Base-by-base conservation (phyloP, 2,329 filamentous ascomycete genomes). In the Elsinoe ampelina region DNA sequence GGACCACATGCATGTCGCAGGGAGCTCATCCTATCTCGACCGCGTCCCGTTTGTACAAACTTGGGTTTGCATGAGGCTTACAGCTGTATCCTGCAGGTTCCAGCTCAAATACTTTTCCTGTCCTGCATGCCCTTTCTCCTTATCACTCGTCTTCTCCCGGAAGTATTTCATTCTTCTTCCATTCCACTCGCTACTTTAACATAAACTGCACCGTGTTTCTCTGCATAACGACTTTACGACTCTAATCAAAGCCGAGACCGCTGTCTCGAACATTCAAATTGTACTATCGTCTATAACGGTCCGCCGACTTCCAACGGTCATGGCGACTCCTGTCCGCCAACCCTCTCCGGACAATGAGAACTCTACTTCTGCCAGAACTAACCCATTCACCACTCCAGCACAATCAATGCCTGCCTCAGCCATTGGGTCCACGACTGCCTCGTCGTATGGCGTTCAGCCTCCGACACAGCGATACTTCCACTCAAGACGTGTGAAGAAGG, bases 401-500 rank as follows among this genome's bases (percentile, higher is more conserved):
- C 67, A 63, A 55, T 76, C 74, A 6, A 68, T 71, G 65, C 73
- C 74, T 17, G 68, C 65, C 10, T 77, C 74, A 1, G 69, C 68
- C 6, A 70, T 69, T 43, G 72, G 68, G 10, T 75, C 72, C 8
- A 70, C 72, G 5, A 72, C 73, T 7, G 72, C 38, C 63, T 38
- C 59, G 74, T 36, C 67, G 68, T 48, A 61, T 39, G 62, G 58
- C 55, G 60, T 55, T 50, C 59, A 45, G 32, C 60, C 61, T 38
- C 58, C 32, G 36, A 60, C 63, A 15, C 67, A 67, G 39, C 67
- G 67, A 55, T 89, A 85, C 72, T 92, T 91, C 67, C 84, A 84
- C 70, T 90, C 86, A 15, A 77, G 86, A 58, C 76, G 86, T 59
- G 80, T 92, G 34, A 80, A 78, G 67, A 88, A 89, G 68, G 86